These are phyloP conservation scores for Saccharata proteae DNA, from an alignment of 2,329 filamentous ascomycete species.

Conservation along the genomic window DNA sequence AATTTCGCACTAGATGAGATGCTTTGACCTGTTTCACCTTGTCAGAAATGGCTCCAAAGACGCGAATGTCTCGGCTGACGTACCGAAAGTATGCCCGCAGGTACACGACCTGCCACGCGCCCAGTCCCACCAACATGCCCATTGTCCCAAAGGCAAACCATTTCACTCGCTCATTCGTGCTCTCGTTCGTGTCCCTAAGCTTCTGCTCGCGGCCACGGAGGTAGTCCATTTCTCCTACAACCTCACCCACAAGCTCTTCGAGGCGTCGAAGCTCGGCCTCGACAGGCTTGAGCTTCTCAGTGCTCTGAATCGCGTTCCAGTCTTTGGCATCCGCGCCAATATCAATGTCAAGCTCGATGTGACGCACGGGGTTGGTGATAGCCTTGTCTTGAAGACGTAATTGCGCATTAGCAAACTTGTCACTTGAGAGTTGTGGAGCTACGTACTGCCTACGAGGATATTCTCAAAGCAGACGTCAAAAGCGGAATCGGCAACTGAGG, in stretches of 20 bases:
- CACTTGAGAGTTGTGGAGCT: background rate
- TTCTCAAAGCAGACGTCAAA: conserved; percentile 98
- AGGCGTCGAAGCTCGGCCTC: conserved; percentile 89
- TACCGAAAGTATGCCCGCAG: conserved; percentile 91
- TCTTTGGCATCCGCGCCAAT: conserved; percentile 96
- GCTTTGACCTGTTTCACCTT: conserved; percentile 29
- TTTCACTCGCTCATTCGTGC: conserved; percentile 96
- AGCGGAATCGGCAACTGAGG: conserved; percentile 76
- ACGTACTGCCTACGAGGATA: conserved; percentile 56
- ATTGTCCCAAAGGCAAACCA: conserved; percentile 96
- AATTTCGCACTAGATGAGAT: conserved; percentile 33
- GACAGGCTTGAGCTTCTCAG: conserved; percentile 94
- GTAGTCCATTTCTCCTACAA: conserved; percentile 94
- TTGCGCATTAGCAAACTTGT: conserved; percentile 2
- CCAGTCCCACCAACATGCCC: conserved; percentile 76
- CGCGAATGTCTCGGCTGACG: too few relatives aligned
- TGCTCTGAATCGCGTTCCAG: conserved; percentile 91
- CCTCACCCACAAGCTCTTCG: conserved; percentile 79
- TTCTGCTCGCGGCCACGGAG: conserved; percentile 82
- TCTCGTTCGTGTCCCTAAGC: conserved; percentile 97
- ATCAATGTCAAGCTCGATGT: conserved; percentile 86
- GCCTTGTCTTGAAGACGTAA: conserved; percentile 17
- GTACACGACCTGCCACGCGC: conserved; percentile 96
- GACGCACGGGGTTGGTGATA: conserved; percentile 45
- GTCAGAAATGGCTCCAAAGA: conserved; percentile 7